These are phyloP conservation scores for Aspergillus luchuensis DNA, from an alignment of 2,329 filamentous ascomycete genomes.

Conservation along the genomic window DNA sequence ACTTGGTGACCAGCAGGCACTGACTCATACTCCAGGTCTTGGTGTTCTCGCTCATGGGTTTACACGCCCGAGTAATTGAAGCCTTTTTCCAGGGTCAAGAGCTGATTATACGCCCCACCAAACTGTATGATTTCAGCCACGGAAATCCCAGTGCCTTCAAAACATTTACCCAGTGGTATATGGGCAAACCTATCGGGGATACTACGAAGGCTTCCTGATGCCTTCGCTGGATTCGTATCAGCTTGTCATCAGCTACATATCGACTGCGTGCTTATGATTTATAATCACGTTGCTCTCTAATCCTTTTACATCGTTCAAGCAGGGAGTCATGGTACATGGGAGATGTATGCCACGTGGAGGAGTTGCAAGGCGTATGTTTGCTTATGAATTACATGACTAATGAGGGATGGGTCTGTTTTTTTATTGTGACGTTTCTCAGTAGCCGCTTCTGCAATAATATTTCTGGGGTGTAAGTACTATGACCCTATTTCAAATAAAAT, in stretches of 20 bases:
- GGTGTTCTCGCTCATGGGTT: conserved; percentile 21
- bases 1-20: neutral
- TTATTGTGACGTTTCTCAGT: too few relatives aligned
- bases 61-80: conserved; percentile 19
- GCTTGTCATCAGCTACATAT: neutral
- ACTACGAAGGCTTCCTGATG: neutral
- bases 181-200: neutral
- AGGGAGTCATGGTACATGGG: neutral
- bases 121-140: conserved; percentile 19
- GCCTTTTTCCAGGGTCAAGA: conserved; percentile 15
- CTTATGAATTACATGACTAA: too few relatives aligned
- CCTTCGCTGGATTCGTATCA: neutral
- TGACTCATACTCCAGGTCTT: conserved; percentile 16
- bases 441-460: too few relatives aligned
- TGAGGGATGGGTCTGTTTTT: too few relatives aligned
- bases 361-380: too few relatives aligned
- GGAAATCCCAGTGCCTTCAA: conserved; percentile 10
- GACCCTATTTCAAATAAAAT: too few relatives aligned
- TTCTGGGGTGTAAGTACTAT: too few relatives aligned
- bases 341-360: too few relatives aligned
- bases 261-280: neutral
- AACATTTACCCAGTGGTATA: conserved; percentile 9
- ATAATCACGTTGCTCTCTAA: neutral
- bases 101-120: conserved; percentile 18
- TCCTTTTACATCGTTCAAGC: neutral